phyloP scores from a whole-genome alignment of 768 basidiomycete genomes.

The Suillus spraguei region DNA sequence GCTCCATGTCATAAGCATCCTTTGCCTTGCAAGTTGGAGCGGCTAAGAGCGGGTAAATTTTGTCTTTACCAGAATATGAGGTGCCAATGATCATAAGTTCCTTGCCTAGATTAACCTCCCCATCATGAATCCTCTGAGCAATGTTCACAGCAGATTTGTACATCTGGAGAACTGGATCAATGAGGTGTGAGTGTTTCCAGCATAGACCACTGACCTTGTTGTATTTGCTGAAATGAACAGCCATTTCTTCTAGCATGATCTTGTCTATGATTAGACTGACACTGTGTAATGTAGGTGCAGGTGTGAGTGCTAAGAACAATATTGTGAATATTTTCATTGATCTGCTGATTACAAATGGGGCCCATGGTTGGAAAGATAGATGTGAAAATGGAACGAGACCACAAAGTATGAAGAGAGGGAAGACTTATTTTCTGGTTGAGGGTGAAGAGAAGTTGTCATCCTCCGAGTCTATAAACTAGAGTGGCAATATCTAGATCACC shows the following conservation, averaged over 20 bases:
- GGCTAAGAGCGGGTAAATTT: no score
- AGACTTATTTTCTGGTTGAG: constrained; percentile 14
- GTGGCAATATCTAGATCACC: constrained; percentile 17
- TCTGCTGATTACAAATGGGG: background rate
- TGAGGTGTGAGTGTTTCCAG: no score
- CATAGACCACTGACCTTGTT: constrained; percentile 18
- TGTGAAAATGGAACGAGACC: constrained; percentile 4
- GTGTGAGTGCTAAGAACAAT: constrained; percentile 8
- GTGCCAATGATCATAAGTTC: no score
- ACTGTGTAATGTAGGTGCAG: background rate
- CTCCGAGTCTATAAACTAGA: constrained; percentile 11
- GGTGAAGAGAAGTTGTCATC: constrained; percentile 16
- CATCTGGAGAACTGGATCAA: background rate
- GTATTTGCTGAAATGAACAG: constrained; percentile 8
- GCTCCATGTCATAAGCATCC: no score
- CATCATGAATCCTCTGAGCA: background rate
- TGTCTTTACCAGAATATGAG: no score
- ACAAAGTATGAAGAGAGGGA: constrained; percentile 18
- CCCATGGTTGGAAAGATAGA: constrained; percentile 14
- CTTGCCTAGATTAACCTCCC: constrained; percentile 13
- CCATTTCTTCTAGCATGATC: constrained; percentile 15
- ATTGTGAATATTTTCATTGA: constrained; percentile 17
- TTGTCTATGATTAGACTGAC: constrained; percentile 19
- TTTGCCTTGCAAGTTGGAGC: no score
- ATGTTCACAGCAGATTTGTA: constrained; percentile 10